Evolutionary conservation across 371 early-diverging fungal species (phyloP), one percentile per base, ranked within the genome.

Genomic region (Rhizomucor miehei): DNA sequence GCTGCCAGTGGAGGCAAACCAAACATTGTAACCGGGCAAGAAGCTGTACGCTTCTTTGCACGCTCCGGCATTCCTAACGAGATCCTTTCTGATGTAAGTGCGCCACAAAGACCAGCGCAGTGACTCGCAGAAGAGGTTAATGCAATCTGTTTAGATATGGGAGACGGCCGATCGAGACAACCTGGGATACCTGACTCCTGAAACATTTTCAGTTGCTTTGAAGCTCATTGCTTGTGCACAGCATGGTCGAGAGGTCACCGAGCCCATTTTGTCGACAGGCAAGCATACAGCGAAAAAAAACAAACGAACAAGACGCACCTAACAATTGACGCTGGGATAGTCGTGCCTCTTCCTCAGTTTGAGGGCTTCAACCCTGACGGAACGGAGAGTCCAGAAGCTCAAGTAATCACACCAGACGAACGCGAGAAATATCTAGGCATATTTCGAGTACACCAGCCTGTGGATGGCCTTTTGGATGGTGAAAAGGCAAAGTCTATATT

Each of bases 1-100:
- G 60, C 72, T 6, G 89, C 86, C 1, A 90, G 89, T 63, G 66
- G 69, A 19, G 65, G 76, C 6, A 77, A 81, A 35, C 77, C 81
- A 40, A 89, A 89, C 5, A 63, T 82, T 44, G 80, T 96, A 17
- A 79, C 77, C 13, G 90, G 94, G 3, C 66, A 76, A 29, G 81
- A 83, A 49, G 93, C 93, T 0, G 93, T 91, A 6, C 83, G 81
- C 3, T 93, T 95, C 63, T 85, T 94, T 71, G 82, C 82, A 49
- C 88, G 86, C 54, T 93, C 92, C 1, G 81, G 84, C 29, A 79
- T 96, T 0, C 81, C 90, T 0, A 81, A 82, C 34, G 70, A 75
- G 21, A 75, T 81, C 14, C 79, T 95, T 13, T 85, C 88, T 48
- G 84, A 89, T 73, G 91, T 87, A 77, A 59, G 57, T 56, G 14